Conservation (phyloP, 164 flowering plant genomes). For the Umbilicus rupestris region DNA sequence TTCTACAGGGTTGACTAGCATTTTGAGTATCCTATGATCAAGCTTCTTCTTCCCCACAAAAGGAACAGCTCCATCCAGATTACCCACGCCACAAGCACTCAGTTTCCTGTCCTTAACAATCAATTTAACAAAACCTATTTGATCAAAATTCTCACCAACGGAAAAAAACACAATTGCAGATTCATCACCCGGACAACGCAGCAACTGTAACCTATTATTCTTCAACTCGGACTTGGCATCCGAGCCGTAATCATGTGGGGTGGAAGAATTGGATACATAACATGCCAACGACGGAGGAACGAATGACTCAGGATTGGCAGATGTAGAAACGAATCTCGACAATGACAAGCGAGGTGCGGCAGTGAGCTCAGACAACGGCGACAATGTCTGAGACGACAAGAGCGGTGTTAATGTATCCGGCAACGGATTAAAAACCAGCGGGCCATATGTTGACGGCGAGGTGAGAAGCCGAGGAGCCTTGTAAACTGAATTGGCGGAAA, state of each 20-base stretch:
- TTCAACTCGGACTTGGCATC: neutral
- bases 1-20: conserved; percentile 23
- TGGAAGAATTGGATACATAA: neutral
- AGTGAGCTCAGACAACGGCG: conserved; percentile 15
- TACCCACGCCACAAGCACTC: neutral
- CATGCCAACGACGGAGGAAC: conserved; percentile 5
- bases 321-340: conserved; percentile 15
- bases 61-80: conserved; percentile 15
- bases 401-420: conserved; percentile 20
- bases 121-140: conserved; percentile 35
- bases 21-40: conserved; percentile 23
- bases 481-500: conserved; percentile 25
- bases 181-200: conserved; percentile 4
- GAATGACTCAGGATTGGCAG: neutral
- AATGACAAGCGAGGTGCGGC: conserved; percentile 19
- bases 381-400: conserved; percentile 25
- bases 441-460: conserved; percentile 11
- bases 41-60: conserved; percentile 10
- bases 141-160: conserved; percentile 39
- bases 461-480: conserved; percentile 36
- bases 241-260: neutral
- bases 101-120: conserved; percentile 11
- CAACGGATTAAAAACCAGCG: conserved; percentile 42
- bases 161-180: conserved; percentile 23
- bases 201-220: conserved; percentile 21